These are phyloP conservation scores for Trichocomaceae sp. DNA, from an alignment of 2,329 filamentous ascomycete species.

Conservation along the genomic window DNA sequence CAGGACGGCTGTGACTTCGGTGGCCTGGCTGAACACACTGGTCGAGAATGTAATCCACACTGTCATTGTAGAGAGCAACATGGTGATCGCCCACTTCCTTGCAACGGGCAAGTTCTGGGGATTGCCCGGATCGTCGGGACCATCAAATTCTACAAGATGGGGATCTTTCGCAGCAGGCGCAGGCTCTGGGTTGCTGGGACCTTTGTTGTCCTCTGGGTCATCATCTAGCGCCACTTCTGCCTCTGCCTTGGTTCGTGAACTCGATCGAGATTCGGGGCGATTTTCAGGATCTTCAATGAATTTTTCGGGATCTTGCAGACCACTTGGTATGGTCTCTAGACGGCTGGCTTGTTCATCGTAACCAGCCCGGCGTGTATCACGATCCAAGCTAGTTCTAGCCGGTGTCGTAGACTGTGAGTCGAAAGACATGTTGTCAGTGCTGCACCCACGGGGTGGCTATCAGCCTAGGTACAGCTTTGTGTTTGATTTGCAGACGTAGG, in stretches of 20 bases:
- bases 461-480: neutral
- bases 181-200: neutral
- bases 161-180: conserved; percentile 18
- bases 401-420: conserved; percentile 11
- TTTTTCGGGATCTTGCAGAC: neutral
- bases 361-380: neutral
- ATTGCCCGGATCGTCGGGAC: conserved; percentile 25
- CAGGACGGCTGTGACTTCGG: conserved; percentile 32
- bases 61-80: conserved; percentile 37
- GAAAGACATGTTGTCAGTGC: conserved; percentile 7
- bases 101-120: conserved; percentile 22
- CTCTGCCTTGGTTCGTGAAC: conserved; percentile 3
- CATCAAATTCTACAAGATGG: conserved; percentile 27
- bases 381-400: conserved; percentile 5
- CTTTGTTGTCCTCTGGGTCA: neutral
- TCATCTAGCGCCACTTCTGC: conserved; percentile 1
- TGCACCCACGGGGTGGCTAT: neutral
- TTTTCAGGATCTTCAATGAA: neutral
- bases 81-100: conserved; percentile 39
- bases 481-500: neutral
- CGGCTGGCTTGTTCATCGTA: neutral
- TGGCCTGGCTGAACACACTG: conserved; percentile 43
- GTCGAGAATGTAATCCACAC: conserved; percentile 45
- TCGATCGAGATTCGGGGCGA: neutral
- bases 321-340: conserved; percentile 11